Evolutionary conservation across 495 filamentous ascomycete genomes (phyloP), one percentile per base, ranked within the genome.

Genomic region (Podospora pseudoanserina): DNA sequence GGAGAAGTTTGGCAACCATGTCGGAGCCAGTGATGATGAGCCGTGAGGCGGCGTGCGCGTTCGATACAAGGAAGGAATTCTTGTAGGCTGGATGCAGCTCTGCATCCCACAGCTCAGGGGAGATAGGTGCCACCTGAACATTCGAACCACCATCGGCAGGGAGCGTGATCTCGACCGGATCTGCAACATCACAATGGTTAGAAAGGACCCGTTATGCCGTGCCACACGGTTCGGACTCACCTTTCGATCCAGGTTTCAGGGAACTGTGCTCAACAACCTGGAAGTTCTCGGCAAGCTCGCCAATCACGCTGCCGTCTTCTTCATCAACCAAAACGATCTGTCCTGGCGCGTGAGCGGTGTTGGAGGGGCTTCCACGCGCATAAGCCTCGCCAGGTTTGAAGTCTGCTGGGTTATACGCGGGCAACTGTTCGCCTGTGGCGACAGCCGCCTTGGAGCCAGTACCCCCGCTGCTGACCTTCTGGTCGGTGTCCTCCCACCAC

Each of bases 281-380:
- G 72, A 92, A 94, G 7, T 90, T 91, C 57, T 94, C 91, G 28
- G 88, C 84, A 67, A 99, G 83, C 75, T 97, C 95, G 32, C 95
- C 96, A 19, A 99, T 92, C 5, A 98, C 90, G 76, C 90, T 94
- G 61, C 92, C 95, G 83, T 99, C 89, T 70, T 98, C 94, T 74
- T 99, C 95, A 67, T 99, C 92, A 30, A 98, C 82, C 3, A 99
- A 83, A n/a, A 98, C 95, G 67, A 99, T 94, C 74, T 92, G 89
- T 6, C 92, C 92, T 6, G 79, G 80, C 32, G 71, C 75, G 54
- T 82, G 79, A 16, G 39, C 9, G 6, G 39, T 49, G 15, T 77
- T 79, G 70, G 82, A 85, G 59, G 81, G 75, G 66, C 85, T 84
- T 11, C 84, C 84, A 34, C 76, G 73, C 19, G 86, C 85, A 75